Evolutionary conservation across 768 basidiomycete genomes (phyloP), one percentile per base, ranked within the genome.

Genomic region (Termitomyces sp.): DNA sequence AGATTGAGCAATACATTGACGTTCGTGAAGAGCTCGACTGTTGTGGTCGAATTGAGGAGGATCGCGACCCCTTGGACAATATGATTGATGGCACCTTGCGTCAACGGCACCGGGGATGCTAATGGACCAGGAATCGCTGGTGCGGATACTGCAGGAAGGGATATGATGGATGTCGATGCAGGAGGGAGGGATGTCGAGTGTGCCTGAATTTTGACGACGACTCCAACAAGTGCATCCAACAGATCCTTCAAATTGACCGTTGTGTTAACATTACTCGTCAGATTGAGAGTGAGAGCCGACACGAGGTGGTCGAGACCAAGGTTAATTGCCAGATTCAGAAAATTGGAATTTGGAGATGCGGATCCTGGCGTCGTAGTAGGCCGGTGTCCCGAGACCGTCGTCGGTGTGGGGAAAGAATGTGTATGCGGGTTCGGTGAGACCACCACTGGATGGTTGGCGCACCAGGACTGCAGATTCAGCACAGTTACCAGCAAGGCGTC

Each of bases 151-250:
- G 53, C 9, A 2, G 54, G 59, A 52, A 34, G 22, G 16, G 41
- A 31, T n/a, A 24, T 5, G 22, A 24, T 18, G 9, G 45, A 18
- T 4, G 60, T 37, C 6, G 48, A 24, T 42, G 53, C 24, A 20
- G 53, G 49, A 37, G 63, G 61, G 16, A 64, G 50, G n/a, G 61
- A 33, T 27, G 57, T 45, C 27, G 65, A 66, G 33, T 64, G 54
- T 16, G 6, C 36, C 33, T 31, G 58, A 15, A 66, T 58, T 9
- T 59, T 42, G 11, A 64, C 42, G 16, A 61, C 50, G 27, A 63
- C 39, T 30, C 24, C 44, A n/a, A 66, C 59, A 36, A 64, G 36
- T n/a, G 31, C 27, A 30, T 54, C 33, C 33, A 63, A 33, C 36
- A 64, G 34, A 42, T 48, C 41, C n/a, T 56, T 52, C 18, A 66